phyloP scores from a whole-genome alignment of 2,329 filamentous ascomycete species.

The Trichoderma sp. region DNA sequence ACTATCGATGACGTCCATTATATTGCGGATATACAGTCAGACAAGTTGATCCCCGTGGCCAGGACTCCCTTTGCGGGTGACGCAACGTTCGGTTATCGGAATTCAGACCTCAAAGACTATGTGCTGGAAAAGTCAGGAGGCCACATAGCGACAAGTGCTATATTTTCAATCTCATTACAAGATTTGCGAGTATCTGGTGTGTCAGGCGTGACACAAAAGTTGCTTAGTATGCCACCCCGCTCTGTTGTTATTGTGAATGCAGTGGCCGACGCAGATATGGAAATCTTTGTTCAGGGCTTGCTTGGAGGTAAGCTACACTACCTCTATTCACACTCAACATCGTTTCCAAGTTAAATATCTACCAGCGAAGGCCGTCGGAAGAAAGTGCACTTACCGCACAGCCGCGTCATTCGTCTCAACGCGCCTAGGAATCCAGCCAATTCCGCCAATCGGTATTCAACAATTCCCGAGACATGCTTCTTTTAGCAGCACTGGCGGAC shows the following conservation, averaged over 20 bases:
- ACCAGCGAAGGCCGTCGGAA: constrained; percentile 22
- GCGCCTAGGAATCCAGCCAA: constrained; percentile 11
- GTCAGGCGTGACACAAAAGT: constrained; percentile 25
- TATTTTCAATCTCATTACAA: too few relatives aligned
- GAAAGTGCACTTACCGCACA: constrained; percentile 38
- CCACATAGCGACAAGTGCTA: too few relatives aligned
- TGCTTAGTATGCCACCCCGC: constrained; percentile 34
- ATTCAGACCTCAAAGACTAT: too few relatives aligned
- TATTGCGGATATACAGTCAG: constrained; percentile 45
- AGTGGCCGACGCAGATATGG: constrained; percentile 52
- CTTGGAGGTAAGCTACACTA: constrained; percentile 25
- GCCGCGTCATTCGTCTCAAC: constrained; percentile 43
- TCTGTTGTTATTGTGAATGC: constrained; percentile 53
- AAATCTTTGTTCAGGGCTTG: constrained; percentile 51
- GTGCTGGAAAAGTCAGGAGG: too few relatives aligned
- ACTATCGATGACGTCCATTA: constrained; percentile 52
- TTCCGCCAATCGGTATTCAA: neutral
- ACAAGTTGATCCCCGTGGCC: constrained; percentile 39
- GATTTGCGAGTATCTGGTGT: constrained; percentile 24
- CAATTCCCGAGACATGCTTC: neutral
- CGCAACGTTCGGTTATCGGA: constrained; percentile 52
- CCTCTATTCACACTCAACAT: too few relatives aligned
- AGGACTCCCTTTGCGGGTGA: constrained; percentile 56
- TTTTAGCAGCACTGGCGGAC: neutral
- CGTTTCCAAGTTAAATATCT: neutral